Base-by-base conservation (phyloP, 2,329 filamentous ascomycete genomes). In the Geosmithia putterillii region DNA sequence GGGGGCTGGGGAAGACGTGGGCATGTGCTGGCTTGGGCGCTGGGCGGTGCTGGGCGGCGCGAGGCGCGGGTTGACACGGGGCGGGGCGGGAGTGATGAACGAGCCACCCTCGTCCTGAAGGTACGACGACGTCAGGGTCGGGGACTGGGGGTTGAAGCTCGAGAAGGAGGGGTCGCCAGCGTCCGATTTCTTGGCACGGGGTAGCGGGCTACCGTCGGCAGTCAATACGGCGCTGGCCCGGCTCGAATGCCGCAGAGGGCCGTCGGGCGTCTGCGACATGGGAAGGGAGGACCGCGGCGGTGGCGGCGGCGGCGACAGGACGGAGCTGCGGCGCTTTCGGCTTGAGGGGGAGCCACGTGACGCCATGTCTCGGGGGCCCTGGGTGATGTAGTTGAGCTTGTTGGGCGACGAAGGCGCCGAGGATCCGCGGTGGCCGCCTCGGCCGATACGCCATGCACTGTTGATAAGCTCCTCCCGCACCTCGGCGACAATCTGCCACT, bases 401-500 rank as follows among this genome's bases (percentile, higher is more conserved):
- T 61, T 75, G 4, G 74, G 74, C 28, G 82, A 86, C n/a, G 78
- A 83, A 10, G 82, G 82, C 7, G 76, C 79, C 8, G 80, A 84
- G 21, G 80, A 83, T 45, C 79, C 79, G 47, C 79, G 69, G 50
- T 81, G 77, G 4, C 77, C 78, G 41, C 79, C 76, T 39, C 75
- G 70, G 17, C 78, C 77, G 17, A 76, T 72, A 44, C 74, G 71
- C 52, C 68, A 75, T 2, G 75, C 74, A 52, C 83, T 86, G 58
- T 84, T 84, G 46, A 87, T 74, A 70, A 95, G 94, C 43, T 95
- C 90, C 17, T 95, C 86, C 41, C 83, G 80, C 50, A 82, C 76
- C 49, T 94, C 86, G 1, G 85, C 74, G 4, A 86, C 80, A 55
- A 98, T 89, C 62, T 90, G 86, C 92, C 92, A 98, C 59, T 96